These are phyloP conservation scores for Herpetospermum pedunculosum DNA, from an alignment of 306 rosid species.

Conservation along the genomic window DNA sequence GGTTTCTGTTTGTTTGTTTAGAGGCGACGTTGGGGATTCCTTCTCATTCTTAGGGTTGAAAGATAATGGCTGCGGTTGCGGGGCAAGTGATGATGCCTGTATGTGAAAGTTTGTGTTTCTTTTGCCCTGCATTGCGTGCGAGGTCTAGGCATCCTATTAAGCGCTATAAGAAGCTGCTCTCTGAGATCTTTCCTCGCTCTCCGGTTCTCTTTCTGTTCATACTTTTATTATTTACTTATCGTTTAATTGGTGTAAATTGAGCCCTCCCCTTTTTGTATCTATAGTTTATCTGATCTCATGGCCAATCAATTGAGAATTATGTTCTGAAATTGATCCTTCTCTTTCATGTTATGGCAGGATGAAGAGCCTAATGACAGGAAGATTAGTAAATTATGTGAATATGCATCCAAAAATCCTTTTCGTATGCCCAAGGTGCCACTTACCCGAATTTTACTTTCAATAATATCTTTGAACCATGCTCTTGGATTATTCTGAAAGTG, in stretches of 20 bases:
- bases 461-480: background rate
- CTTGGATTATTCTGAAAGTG: background rate
- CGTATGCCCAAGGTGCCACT: constrained; percentile 61
- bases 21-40: background rate
- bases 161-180: constrained; percentile 62
- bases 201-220: constrained; percentile 42
- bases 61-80: constrained; percentile 41
- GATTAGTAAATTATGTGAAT: constrained; percentile 68
- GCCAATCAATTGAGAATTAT: too few relatives aligned
- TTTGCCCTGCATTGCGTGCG: constrained; percentile 62
- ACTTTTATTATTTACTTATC: too few relatives aligned
- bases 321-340: constrained; percentile 6
- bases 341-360: constrained; percentile 29
- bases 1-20: background rate
- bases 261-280: too few relatives aligned
- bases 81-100: constrained; percentile 63
- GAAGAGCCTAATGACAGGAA: constrained; percentile 72
- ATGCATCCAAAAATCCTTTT: constrained; percentile 68
- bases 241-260: too few relatives aligned
- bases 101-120: constrained; percentile 64
- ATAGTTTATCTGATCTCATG: too few relatives aligned
- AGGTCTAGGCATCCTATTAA: constrained; percentile 76
- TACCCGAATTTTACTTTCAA: background rate
- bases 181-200: constrained; percentile 62
- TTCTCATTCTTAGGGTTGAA: background rate